Evolutionary conservation across 805 yeast genomes (phyloP), one percentile per base, ranked within the genome.

Genomic region (Wickerhamiella qilinensis): DNA sequence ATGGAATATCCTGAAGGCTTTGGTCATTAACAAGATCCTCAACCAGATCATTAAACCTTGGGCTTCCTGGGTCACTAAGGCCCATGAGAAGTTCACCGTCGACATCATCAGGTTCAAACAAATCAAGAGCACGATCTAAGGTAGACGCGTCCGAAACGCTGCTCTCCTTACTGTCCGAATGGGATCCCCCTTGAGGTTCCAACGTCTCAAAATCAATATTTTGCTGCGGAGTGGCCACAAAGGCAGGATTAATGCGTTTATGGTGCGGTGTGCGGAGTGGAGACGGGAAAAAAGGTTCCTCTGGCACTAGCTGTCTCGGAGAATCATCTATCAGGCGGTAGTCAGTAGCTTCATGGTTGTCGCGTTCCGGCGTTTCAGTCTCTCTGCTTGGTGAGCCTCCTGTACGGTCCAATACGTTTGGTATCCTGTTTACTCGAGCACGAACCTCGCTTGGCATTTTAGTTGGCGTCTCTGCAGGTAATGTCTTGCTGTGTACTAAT

Each of bases 141-240:
- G 35, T 33, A 16, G 35, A 33, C 12, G 36, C 25, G 4, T 30
- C 28, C 19, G 35, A 30, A 3, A 33, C 20, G 16, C 12, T 22
- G 15, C 28, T 8, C 20, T 9, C n/a, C 7, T 17, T 34, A n/a
- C 14, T 12, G 21, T 15, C 25, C 15, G 28, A 22, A 22, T 11
- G 25, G 11, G 6, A 11, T 11, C 6, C 25, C 11, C 9, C 25
- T 7, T 7, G 25, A 22, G 6, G 9, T 7, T 11, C 25, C 6
- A 7, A 22, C 11, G 6, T 11, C 11, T 22, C 25, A 11, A 22
- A 22, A 20, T 20, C 30, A 31, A 31, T 19, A 3, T 20, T 28
- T 16, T 22, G 27, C 4, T 35, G 29, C 2, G 39, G 43, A 4
- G 39, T 36, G 2, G 38, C 42, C 5, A 32, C 27, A 22, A 35